phyloP scores from a whole-genome alignment of 345 rosid genomes.

The Anacardium occidentale region DNA sequence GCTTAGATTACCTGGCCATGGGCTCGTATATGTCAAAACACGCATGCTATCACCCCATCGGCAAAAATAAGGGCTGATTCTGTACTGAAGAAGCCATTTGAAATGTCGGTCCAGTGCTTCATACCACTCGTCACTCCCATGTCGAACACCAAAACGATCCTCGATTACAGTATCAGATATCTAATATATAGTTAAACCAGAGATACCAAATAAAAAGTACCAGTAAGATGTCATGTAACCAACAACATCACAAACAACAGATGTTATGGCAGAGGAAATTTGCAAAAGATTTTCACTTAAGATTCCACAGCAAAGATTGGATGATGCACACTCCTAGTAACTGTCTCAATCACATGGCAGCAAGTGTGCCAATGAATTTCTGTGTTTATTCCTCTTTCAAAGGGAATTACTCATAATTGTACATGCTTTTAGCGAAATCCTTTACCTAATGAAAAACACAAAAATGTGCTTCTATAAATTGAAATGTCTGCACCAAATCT shows the following conservation, averaged over 20 bases:
- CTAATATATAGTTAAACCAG: constrained; percentile 40
- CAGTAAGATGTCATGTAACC: constrained; percentile 1
- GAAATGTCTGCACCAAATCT: background rate
- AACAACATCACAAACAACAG: background rate
- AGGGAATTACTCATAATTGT: background rate
- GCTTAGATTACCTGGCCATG: constrained; percentile 84
- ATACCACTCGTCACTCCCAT: constrained; percentile 86
- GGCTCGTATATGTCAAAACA: constrained; percentile 88
- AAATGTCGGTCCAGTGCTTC: constrained; percentile 73
- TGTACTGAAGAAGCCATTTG: constrained; percentile 92
- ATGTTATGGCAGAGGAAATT: constrained; percentile 3
- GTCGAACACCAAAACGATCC: constrained; percentile 89
- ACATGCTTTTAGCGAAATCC: background rate
- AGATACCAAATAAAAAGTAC: constrained; percentile 8
- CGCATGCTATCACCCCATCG: constrained; percentile 96
- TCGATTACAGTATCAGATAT: constrained; percentile 95
- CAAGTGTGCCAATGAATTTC: background rate
- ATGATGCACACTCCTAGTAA: background rate
- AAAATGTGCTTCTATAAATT: background rate
- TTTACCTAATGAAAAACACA: background rate
- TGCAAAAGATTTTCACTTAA: background rate
- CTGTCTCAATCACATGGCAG: constrained; percentile 5
- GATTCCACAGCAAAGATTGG: background rate
- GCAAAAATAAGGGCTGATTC: constrained; percentile 93
- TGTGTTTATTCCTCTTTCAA: background rate